Percentiles rank a stretch among this genome's conserved stretches.
These are phyloP conservation scores for Penicillium coprophilum DNA, from an alignment of 495 filamentous ascomycete genomes.

Conservation along the genomic window DNA sequence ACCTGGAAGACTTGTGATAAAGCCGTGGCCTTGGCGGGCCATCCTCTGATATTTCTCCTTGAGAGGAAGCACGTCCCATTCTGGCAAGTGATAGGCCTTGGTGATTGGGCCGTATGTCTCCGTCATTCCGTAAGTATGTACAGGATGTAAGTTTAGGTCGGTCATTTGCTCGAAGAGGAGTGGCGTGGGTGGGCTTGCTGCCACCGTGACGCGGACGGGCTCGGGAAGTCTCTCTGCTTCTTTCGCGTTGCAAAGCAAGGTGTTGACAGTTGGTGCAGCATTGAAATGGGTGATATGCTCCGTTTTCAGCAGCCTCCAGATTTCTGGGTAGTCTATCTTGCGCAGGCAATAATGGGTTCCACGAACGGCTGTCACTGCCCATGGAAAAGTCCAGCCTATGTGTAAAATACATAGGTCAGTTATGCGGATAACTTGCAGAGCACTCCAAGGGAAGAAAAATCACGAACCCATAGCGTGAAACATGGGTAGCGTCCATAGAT, in stretches of 20 bases:
- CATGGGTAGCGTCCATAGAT: slow-evolving; percentile 94
- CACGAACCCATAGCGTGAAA: slow-evolving; percentile 82
- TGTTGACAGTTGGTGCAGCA: slow-evolving; percentile 96
- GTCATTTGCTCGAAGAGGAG: slow-evolving; percentile 93
- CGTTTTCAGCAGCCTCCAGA: slow-evolving; percentile 82
- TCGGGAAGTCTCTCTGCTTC: slow-evolving; percentile 67
- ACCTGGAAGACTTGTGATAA: slow-evolving; percentile 76
- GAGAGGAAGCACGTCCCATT: slow-evolving; percentile 68
- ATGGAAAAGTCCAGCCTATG: slow-evolving; percentile 73
- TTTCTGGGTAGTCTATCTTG: slow-evolving; percentile 90
- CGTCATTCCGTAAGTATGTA: slow-evolving; percentile 93
- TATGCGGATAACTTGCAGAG: neutral
- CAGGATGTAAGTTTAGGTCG: slow-evolving; percentile 79
- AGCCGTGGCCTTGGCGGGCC: slow-evolving; percentile 94
- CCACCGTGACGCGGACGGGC: slow-evolving; percentile 85
- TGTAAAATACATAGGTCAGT: slow-evolving; percentile 1
- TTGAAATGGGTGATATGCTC: slow-evolving; percentile 92
- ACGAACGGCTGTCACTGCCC: slow-evolving; percentile 86
- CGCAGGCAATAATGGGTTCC: slow-evolving; percentile 93
- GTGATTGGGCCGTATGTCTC: slow-evolving; percentile 97
- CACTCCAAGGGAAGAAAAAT: neutral
- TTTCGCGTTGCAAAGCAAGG: slow-evolving; percentile 73
- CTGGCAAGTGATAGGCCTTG: slow-evolving; percentile 81
- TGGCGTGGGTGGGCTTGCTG: slow-evolving; percentile 83
- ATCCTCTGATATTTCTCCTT: slow-evolving; percentile 80